Evolutionary conservation across 176 grass and related monocot genomes (phyloP).

Genomic region (Rhynchospora tenuis): DNA sequence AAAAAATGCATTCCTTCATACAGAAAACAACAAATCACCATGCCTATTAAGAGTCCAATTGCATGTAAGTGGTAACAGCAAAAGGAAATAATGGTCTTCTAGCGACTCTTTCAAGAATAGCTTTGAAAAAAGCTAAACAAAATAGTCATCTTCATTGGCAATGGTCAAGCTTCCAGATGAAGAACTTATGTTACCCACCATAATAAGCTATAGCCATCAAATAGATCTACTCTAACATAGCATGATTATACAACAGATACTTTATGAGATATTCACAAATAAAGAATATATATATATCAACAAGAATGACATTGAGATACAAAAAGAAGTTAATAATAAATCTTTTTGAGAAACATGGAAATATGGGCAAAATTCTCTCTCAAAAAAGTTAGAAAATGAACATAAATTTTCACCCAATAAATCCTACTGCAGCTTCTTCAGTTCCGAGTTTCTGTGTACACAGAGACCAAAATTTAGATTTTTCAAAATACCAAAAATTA

Average conservation of each 20-base stretch:
- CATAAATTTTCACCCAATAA: neutral
- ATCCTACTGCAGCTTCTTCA: conserved; percentile 1
- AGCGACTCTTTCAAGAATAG: no score
- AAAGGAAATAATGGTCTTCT: neutral
- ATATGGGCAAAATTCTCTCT: neutral
- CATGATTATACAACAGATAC: neutral
- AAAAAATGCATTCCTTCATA: neutral
- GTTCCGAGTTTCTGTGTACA: conserved; percentile 6
- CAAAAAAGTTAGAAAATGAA: neutral
- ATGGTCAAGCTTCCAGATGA: neutral
- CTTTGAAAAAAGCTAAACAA: no score
- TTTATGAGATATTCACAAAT: neutral
- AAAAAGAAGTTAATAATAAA: neutral
- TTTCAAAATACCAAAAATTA: neutral
- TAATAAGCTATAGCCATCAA: neutral
- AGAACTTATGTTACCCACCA: neutral
- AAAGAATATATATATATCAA: conserved; percentile 7
- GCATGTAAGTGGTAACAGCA: neutral
- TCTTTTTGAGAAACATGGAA: neutral
- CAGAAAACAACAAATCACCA: neutral
- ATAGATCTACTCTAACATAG: neutral
- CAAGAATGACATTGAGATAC: neutral
- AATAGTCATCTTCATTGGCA: no score
- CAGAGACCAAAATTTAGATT: neutral
- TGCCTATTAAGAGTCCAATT: neutral